Evolutionary conservation across 169 alveolate genomes (phyloP), one percentile per base, ranked within the genome.

Genomic region (Theileria equi): DNA sequence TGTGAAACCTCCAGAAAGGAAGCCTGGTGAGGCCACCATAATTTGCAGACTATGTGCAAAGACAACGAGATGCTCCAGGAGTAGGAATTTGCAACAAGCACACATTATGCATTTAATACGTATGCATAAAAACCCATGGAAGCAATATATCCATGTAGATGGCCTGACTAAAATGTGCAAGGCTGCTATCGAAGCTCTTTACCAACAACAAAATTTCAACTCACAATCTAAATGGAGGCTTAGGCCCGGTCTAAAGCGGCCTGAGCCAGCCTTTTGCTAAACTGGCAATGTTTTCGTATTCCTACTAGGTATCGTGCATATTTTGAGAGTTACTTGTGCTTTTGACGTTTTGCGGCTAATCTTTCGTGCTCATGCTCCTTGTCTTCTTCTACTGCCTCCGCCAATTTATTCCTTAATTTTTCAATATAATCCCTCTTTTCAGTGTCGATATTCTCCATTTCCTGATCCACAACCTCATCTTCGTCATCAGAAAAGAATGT

Each of bases 51-150:
- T 77, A 5, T 77, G 86, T 35, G 68, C 81, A 7, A 77, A 77
- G 63, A 77, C 86, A 25, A 77, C 81, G 13, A 68, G 72, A 21
- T 77, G 81, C 41, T 77, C 86, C 26, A 8, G 86, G 29, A 45
- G 81, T 63, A 55, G 86, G 25, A 77, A 77, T 69, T 74, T 77
- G 11, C 81, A 77, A 43, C 86, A 77, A 53, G 81, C 81, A 10
- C 81, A 66, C 55, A 66, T 77, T 0, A 66, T 77, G 81, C 86
- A 77, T 52, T 62, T 77, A 5, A 32, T 77, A 10, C 54, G 86
- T 32, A 77, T 77, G 86, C 86, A 77, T 70, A 77, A 77, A 63
- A 77, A 77, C 76, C 86, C 86, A 16, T 77, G 86, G 86, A 68
- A 66, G 52, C 62, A 67, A 38, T 77, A 77, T 57, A 43, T 77